Evolutionary conservation across 176 grass and related monocot species (phyloP), one percentile per base, ranked within the genome.

Genomic region (Poa pratensis): DNA sequence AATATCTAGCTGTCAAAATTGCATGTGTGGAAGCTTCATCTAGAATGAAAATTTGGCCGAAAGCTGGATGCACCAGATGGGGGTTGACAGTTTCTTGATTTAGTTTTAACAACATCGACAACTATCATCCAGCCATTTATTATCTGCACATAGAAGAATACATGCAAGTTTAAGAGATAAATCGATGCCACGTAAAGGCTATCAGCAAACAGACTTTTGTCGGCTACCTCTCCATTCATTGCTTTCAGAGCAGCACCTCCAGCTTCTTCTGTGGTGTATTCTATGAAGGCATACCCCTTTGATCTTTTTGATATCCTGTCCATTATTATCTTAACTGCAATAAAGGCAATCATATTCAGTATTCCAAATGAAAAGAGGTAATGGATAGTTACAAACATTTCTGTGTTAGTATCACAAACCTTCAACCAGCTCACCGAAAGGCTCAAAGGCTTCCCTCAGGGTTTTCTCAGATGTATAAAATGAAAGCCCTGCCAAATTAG

Each of bases 71-170:
- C 46, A 24, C 40, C 81, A 64, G 32, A 84, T 34, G 49, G 58
- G 60, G 23, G 0, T 39, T 60, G 78, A 16, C 51, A 17, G 27
- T 75, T 82, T 80, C 78, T 92, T 8, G 84, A 85, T 66, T 87
- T 91, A 66, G 88, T 90, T 92, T 78, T 94, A 37, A 90, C 94
- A 79, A 92, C 86, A 60, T 99, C 96, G 34, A 99, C 94, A 46
- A 99, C 90, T 82, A 96, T 96, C 94, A 96, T 99, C 94, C 94
- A 96, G 14, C 94, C 94, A 13, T 99, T 99, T 90, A 96, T 99
- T 83, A 96, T 94, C 93, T 99, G 87, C 34, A 86, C 53, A 85
- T 4, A 57, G 49, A 79, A 77, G 5, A 84, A 55, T 48, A 28
- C 22, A n/a, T 19, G 32, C 72, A 39, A 85, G 55, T 78, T 69